Percentiles rank a stretch among this genome's conserved stretches.
These are phyloP conservation scores for Gnomoniopsis sp. DNA, from an alignment of 2,329 filamentous ascomycete genomes.

Conservation along the genomic window DNA sequence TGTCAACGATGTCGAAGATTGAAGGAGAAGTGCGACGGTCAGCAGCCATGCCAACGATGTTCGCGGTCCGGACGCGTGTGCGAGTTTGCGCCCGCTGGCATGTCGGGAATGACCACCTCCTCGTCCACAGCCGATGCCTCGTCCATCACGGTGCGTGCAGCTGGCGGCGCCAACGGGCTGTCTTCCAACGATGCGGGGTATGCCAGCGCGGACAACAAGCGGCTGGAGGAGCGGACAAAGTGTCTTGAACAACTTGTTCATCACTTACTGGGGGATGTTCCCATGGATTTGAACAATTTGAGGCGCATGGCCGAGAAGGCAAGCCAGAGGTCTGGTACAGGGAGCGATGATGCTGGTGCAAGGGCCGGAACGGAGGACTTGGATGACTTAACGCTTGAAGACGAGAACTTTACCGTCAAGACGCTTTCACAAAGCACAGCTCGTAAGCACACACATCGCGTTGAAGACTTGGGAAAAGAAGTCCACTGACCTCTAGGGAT, in stretches of 20 bases:
- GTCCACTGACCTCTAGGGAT: background rate
- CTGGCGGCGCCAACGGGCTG: background rate
- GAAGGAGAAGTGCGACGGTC: conserved; percentile 22
- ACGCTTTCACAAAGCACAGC: conserved; percentile 38
- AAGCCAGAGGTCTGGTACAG: conserved; percentile 8
- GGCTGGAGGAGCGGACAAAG: conserved; percentile 15
- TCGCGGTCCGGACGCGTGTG: conserved; percentile 17
- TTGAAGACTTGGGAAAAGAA: background rate
- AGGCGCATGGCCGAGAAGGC: conserved; percentile 20
- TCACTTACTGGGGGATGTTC: conserved; percentile 19
- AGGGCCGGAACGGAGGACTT: conserved; percentile 20
- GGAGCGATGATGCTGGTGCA: conserved; percentile 14
- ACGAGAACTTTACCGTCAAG: conserved; percentile 38
- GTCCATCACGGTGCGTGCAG: background rate
- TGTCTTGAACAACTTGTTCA: conserved; percentile 19
- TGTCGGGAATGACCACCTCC: background rate
- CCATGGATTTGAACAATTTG: conserved; percentile 20
- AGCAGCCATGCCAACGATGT: conserved; percentile 20
- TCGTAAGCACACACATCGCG: conserved; percentile 27
- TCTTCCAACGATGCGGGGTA: background rate
- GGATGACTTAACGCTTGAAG: conserved; percentile 27
- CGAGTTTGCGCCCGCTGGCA: conserved; percentile 13
- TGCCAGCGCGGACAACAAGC: background rate
- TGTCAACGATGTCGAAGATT: conserved; percentile 20
- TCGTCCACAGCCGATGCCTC: background rate